Conservation (phyloP, 2,329 filamentous ascomycete genomes). For the Microdochium trichocladiopsis region DNA sequence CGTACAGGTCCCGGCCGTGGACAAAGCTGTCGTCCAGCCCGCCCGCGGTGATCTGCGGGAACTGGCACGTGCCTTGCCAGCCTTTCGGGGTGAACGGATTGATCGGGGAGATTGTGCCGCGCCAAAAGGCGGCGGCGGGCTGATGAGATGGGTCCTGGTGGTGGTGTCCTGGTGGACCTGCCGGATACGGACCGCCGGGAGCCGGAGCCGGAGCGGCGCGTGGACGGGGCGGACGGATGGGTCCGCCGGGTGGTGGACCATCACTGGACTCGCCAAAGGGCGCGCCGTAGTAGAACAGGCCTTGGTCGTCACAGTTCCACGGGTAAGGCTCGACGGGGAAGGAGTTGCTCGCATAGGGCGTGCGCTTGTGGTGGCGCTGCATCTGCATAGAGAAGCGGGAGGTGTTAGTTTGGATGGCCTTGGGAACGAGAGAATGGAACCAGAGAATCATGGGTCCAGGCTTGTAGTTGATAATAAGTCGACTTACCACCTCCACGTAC, state of each 20-base stretch:
- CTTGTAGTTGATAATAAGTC: too few species aligned
- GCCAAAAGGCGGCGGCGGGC: slow-evolving; percentile 55
- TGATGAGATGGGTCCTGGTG: too few species aligned
- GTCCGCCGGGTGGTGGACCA: too few species aligned
- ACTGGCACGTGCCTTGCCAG: slow-evolving; percentile 69
- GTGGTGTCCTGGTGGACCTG: slow-evolving; percentile 1
- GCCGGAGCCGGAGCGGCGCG: neutral
- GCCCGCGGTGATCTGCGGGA: slow-evolving; percentile 69
- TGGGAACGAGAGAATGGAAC: neutral
- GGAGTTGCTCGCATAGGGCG: slow-evolving; percentile 69
- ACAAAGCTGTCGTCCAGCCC: slow-evolving; percentile 69
- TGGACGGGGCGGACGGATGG: neutral
- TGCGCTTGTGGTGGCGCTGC: slow-evolving; percentile 80
- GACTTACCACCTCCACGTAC: slow-evolving; percentile 68
- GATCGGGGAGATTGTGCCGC: slow-evolving; percentile 48
- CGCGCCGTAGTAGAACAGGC: slow-evolving; percentile 62
- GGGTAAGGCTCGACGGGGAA: slow-evolving; percentile 67
- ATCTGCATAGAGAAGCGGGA: slow-evolving; percentile 37
- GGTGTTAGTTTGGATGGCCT: too few species aligned
- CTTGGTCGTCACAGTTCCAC: slow-evolving; percentile 68
- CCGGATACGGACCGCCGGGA: slow-evolving; percentile 17
- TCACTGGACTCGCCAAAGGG: slow-evolving; percentile 40
- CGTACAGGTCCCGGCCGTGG: slow-evolving; percentile 70
- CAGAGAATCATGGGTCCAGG: neutral
- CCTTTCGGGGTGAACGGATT: slow-evolving; percentile 63